Evolutionary conservation across 805 yeast genomes (phyloP).

Genomic region (Candida coquimbonensis): DNA sequence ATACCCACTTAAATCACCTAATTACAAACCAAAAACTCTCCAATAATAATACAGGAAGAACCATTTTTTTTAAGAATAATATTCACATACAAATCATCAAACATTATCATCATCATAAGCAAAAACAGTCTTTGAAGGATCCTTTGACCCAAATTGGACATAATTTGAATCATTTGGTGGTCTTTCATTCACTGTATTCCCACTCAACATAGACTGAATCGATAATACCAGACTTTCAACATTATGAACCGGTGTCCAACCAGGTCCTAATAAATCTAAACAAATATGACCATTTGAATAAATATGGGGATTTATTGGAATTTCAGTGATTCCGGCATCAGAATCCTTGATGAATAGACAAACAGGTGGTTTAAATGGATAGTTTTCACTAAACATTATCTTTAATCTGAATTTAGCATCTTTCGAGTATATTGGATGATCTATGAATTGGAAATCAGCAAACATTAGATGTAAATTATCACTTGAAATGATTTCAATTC

Average conservation of each 20-base stretch:
- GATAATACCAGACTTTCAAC: slow-evolving; percentile 45
- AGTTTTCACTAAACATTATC: slow-evolving; percentile 35
- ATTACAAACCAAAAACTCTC: no score
- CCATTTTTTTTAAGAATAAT: no score
- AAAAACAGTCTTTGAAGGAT: slow-evolving; percentile 47
- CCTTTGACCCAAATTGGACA: slow-evolving; percentile 44
- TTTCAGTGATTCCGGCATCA: slow-evolving; percentile 16
- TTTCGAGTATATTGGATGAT: slow-evolving; percentile 29
- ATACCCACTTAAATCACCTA: no score
- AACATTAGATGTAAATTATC: slow-evolving; percentile 28
- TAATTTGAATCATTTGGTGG: slow-evolving; percentile 54
- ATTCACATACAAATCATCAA: background rate
- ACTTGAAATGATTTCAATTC: slow-evolving; percentile 25
- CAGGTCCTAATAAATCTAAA: slow-evolving; percentile 50
- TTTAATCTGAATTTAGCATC: slow-evolving; percentile 35
- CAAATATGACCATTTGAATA: slow-evolving; percentile 79
- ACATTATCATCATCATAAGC: slow-evolving; percentile 53
- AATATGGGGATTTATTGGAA: slow-evolving; percentile 71
- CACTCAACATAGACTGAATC: slow-evolving; percentile 55
- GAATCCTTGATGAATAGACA: slow-evolving; percentile 39
- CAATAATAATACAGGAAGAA: no score
- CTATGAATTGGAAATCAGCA: slow-evolving; percentile 32
- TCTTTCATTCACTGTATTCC: slow-evolving; percentile 38
- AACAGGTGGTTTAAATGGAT: slow-evolving; percentile 56
- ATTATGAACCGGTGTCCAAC: slow-evolving; percentile 23